These are phyloP conservation scores for Entophlyctis luteolus DNA, from an alignment of 192 early-diverging fungal species.

Conservation along the genomic window DNA sequence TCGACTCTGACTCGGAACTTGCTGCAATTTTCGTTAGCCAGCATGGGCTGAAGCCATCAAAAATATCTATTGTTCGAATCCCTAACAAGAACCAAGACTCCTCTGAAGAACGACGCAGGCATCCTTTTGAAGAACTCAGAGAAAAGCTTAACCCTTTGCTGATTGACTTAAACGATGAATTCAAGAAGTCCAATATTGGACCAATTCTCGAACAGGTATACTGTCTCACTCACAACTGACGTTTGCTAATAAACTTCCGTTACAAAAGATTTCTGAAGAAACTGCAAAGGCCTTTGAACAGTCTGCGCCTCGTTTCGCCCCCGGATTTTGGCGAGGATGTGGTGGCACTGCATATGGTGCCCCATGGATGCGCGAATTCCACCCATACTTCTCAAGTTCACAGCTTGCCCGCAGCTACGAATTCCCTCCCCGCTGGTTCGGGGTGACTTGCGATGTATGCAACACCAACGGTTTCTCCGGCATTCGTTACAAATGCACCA, in stretches of 20 bases:
- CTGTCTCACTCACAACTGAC: not conserved
- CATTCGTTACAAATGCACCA: constrained; percentile 19
- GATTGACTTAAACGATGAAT: constrained; percentile 11
- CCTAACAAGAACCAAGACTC: not conserved
- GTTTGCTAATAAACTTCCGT: too few species aligned
- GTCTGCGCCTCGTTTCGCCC: too few species aligned
- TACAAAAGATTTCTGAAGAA: too few species aligned
- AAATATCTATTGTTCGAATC: not conserved
- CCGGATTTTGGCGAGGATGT: too few species aligned
- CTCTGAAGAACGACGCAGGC: not conserved
- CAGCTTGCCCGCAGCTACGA: too few species aligned
- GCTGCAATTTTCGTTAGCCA: not conserved
- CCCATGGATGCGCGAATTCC: too few species aligned
- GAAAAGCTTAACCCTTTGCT: constrained; percentile 20
- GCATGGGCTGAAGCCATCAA: not conserved
- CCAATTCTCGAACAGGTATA: constrained; percentile 28
- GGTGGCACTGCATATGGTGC: too few species aligned
- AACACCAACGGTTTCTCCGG: constrained; percentile 13
- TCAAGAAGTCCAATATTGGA: constrained; percentile 27
- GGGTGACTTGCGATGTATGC: constrained; percentile 30
- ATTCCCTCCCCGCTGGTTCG: constrained; percentile 14
- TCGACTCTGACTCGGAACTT: constrained; percentile 35
- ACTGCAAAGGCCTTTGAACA: too few species aligned
- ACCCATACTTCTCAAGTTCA: too few species aligned
- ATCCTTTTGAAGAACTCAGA: constrained; percentile 13